A percentile compares a stretch with the other conserved stretches of the same genome.
phyloP scores from a whole-genome alignment of 176 grass and related monocot genomes.

The Elaeis guineensis region DNA sequence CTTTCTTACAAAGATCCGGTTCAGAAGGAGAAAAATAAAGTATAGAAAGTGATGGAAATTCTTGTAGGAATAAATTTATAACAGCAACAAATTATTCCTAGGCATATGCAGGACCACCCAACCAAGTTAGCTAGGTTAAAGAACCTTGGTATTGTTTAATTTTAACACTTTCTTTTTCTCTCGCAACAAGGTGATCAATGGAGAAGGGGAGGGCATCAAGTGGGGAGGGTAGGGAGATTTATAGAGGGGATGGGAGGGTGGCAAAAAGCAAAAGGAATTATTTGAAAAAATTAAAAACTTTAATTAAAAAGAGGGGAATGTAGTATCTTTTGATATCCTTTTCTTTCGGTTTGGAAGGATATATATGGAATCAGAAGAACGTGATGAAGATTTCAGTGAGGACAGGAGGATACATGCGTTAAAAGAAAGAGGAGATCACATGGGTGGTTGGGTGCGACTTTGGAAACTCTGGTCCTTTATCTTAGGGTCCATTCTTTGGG shows the following conservation, averaged over 20 bases:
- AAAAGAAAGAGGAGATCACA: constrained; percentile 7
- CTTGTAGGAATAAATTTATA: constrained; percentile 22
- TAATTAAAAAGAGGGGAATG: constrained; percentile 4
- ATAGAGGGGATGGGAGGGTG: constrained; percentile 23
- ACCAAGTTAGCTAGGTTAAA: constrained; percentile 8
- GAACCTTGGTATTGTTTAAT: constrained; percentile 4
- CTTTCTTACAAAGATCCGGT: constrained; percentile 7
- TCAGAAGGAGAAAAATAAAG: constrained; percentile 7
- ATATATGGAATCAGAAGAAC: constrained; percentile 7
- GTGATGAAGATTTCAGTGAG: constrained; percentile 19
- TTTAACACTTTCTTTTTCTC: constrained; percentile 7
- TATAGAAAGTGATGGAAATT: constrained; percentile 20
- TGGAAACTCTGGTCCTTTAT: not conserved
- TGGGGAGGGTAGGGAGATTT: constrained; percentile 19
- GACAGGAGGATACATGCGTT: not conserved
- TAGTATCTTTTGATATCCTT: no score
- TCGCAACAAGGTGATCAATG: constrained; percentile 2
- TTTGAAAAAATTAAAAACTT: not conserved
- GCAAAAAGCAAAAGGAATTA: constrained; percentile 11
- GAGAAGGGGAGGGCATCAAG: constrained; percentile 8
- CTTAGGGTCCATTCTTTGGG: not conserved
- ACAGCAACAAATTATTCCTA: constrained; percentile 22
- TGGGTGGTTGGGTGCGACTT: constrained; percentile 24
- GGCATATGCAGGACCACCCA: constrained; percentile 22
- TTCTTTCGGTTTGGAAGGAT: not conserved